Percentiles rank a stretch among this genome's conserved stretches.
phyloP scores from a whole-genome alignment of 805 yeast species.

The Wickerhamomyces silvicola region DNA sequence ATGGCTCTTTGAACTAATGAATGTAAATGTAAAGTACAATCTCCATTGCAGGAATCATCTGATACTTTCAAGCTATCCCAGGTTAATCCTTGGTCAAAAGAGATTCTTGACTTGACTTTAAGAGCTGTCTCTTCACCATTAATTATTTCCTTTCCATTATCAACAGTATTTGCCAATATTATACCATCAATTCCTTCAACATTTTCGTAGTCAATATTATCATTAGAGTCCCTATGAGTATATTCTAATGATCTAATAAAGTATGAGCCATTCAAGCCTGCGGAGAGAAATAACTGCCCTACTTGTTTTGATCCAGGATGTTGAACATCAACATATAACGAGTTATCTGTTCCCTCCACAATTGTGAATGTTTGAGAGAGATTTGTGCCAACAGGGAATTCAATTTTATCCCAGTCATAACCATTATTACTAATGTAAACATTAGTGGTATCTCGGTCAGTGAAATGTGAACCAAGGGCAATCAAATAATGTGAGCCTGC shows the following conservation, averaged over 20 bases:
- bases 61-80: slow-evolving; percentile 25
- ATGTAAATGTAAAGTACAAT: slow-evolving; percentile 29
- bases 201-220: slow-evolving; percentile 30
- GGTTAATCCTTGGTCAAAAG: slow-evolving; percentile 32
- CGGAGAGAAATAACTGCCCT: slow-evolving; percentile 27
- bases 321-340: slow-evolving; percentile 34
- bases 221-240: slow-evolving; percentile 27
- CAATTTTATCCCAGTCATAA: slow-evolving; percentile 25
- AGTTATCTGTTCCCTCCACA: slow-evolving; percentile 31
- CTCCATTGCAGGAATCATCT: slow-evolving; percentile 18
- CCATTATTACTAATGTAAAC: slow-evolving; percentile 31
- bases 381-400: slow-evolving; percentile 23
- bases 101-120: slow-evolving; percentile 24
- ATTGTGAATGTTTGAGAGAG: slow-evolving; percentile 22
- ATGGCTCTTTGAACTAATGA: slow-evolving; percentile 26
- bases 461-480: slow-evolving; percentile 27
- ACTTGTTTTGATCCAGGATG: slow-evolving; percentile 11
- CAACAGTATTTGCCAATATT: slow-evolving; percentile 41
- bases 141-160: slow-evolving; percentile 14
- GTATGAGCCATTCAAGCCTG: slow-evolving; percentile 46
- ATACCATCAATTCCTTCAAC: slow-evolving; percentile 53
- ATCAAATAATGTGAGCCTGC: slow-evolving; percentile 28
- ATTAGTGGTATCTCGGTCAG: slow-evolving; percentile 13
- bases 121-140: slow-evolving; percentile 6
- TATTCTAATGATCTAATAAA: slow-evolving; percentile 39